phyloP scores from a whole-genome alignment of 2,329 filamentous ascomycete species.

The Hortaea sp. region DNA sequence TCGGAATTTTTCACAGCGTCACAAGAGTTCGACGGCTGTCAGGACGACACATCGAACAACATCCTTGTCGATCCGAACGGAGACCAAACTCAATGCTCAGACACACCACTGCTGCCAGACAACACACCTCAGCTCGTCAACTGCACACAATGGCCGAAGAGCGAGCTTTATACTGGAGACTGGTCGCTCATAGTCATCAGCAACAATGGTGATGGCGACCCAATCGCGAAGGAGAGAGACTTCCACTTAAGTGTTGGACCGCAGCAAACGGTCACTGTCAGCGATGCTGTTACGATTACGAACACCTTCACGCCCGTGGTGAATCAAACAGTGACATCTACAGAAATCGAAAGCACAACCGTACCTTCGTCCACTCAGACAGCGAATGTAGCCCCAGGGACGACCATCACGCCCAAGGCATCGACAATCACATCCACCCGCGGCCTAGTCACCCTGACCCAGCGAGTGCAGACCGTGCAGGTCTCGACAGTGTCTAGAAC shows the following conservation, averaged over 20 bases:
- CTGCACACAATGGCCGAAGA: constrained; percentile 29
- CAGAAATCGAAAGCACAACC: constrained; percentile 14
- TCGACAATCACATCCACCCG: constrained; percentile 12
- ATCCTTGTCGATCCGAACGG: constrained; percentile 33
- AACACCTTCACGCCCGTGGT: constrained; percentile 16
- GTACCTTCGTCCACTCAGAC: constrained; percentile 1
- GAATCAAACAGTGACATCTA: constrained; percentile 17
- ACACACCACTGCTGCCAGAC: constrained; percentile 31
- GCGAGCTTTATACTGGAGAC: constrained; percentile 32
- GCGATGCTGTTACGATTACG: constrained; percentile 13
- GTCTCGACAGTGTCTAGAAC: constrained; percentile 9
- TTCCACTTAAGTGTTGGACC: constrained; percentile 28
- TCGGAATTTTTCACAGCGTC: constrained; percentile 33
- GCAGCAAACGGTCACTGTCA: constrained; percentile 22
- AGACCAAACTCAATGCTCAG: constrained; percentile 32
- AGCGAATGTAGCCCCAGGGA: constrained; percentile 2
- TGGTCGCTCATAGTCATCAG: constrained; percentile 35
- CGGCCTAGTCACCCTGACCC: constrained; percentile 18
- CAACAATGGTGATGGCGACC: constrained; percentile 34
- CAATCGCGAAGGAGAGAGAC: constrained; percentile 38
- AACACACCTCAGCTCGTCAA: constrained; percentile 30
- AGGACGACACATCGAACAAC: constrained; percentile 31
- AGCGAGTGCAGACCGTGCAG: constrained; percentile 8
- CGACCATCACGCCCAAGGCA: constrained; percentile 12
- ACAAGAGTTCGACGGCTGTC: constrained; percentile 35